Evolutionary conservation across 345 rosid species (phyloP).

Genomic region (Microcos paniculata): DNA sequence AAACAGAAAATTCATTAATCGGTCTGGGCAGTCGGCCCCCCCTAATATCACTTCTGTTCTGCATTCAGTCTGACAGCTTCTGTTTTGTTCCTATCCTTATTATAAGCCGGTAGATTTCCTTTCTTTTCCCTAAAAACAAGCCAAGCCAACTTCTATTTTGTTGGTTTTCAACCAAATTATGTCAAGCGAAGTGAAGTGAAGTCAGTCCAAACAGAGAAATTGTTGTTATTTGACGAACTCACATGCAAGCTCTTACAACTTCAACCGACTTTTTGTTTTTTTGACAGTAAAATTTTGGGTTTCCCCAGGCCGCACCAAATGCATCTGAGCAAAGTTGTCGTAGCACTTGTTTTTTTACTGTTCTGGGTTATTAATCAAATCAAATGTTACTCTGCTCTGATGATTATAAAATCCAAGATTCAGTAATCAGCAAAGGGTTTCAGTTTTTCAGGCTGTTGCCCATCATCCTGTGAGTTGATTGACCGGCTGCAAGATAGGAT

Average conservation of each 20-base stretch:
- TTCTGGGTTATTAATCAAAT: not conserved
- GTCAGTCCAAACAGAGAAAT: not conserved
- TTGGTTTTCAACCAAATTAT: not conserved
- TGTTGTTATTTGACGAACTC: not conserved
- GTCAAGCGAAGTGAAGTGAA: too few species aligned
- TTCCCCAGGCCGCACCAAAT: not conserved
- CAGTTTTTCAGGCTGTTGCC: not conserved
- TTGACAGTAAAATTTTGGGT: not conserved
- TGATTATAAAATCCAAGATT: not conserved
- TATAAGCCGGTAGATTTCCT: not conserved
- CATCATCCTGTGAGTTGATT: not conserved
- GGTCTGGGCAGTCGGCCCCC: not conserved
- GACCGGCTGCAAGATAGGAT: constrained; percentile 18
- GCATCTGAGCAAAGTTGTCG: not conserved
- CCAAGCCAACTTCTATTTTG: not conserved
- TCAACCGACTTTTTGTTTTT: not conserved
- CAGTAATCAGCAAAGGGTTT: too few species aligned
- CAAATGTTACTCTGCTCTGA: not conserved
- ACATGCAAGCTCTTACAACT: not conserved
- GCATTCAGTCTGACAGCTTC: constrained; percentile 5
- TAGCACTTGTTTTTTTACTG: not conserved
- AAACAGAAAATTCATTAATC: not conserved
- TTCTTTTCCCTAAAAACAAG: too few species aligned
- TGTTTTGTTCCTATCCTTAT: constrained; percentile 3
- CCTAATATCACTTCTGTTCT: not conserved